Evolutionary conservation across 176 grass and related monocot species (phyloP), one percentile per base, ranked within the genome.

Genomic region (Oryza meridionalis): DNA sequence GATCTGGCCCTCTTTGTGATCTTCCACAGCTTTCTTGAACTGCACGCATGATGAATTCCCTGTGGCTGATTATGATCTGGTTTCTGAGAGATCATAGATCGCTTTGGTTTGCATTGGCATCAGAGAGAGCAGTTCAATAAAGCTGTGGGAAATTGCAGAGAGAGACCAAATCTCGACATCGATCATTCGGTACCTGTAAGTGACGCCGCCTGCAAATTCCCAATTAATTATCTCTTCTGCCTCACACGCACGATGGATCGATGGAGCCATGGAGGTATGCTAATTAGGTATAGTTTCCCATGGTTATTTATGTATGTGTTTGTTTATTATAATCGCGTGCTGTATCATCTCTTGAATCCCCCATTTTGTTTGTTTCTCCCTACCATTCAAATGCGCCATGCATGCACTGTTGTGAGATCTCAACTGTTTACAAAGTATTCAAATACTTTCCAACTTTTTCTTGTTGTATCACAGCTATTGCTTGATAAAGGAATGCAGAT

Each of bases 21-120:
- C 88, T 99, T 99, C 96, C 96, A 99, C 96, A 92, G 96, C 96
- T 99, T 99, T 99, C 96, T 99, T 99, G 93, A 94, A 96, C 96
- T 99, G 96, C 82, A 4, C 45, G 58, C 31, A 21, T 68, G 50
- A 6, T 6, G 35, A 37, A 53, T 31, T 25, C 4, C 7, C 19
- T 2, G 7, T 37, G 35, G 35, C 6, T 37, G 1, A 6, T 37
- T 37, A 5, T 44, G 69, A 24, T 24, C 37, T 71, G 0, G 44
- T 49, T 26, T 35, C 11, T 3, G 9, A 43, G 42, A 43, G 42
- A 43, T 61, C 17, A 11, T 7, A 51, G 21, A 67, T 45, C 11
- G 38, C 9, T 15, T 76, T 3, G 11, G 9, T 66, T n/a, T 33
- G 44, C 9, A 4, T 38, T 11, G 2, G 31, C 5, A 37, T 37